Evolutionary conservation across 257 asterid genomes (phyloP), one percentile per base, ranked within the genome.

Genomic region (Anisodus tanguticus): DNA sequence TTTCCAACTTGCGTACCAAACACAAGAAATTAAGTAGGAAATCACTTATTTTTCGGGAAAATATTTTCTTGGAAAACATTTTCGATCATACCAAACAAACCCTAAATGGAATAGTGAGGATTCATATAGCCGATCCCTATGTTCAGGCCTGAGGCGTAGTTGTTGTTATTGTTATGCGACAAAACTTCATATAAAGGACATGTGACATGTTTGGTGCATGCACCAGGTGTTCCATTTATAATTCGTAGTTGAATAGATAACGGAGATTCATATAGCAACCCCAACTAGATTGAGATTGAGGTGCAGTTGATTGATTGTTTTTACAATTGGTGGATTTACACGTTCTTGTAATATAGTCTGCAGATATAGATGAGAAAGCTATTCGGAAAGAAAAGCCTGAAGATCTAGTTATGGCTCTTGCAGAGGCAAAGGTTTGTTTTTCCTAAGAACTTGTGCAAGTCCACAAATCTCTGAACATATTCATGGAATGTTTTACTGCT

Each of bases 311-410:
- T 19, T 22, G 35, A 41, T 39, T 47, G 54, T 68, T 45, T 62
- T 81, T 26, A 39, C 37, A 53, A 37, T 66, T 55, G 17, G n/a
- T 49, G 41, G 19, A 26, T 13, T 57, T 68, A 19, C 2, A 2
- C n/a, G 62, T 64, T n/a, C 6, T 81, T 55, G 47, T 17, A 55
- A 58, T 87, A 19, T 81, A 95, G 99, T 86, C 95, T 84, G 99
- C 99, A 85, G 99, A 95, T 88, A 94, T 95, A 54, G 99, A 95
- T 83, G 99, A 95, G 90, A 95, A 92, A 87, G 97, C 94, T 80
- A 95, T 93, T 80, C 90, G 98, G 55, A 91, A 88, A 83, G 99
- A 94, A 64, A 93, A 93, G 88, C 95, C 99, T 4, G 98, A 95
- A 82, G 99, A 95, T 79, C 92, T 95, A 89, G 99, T 95, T 59